Percentiles rank a stretch among this genome's conserved stretches.
Evolutionary conservation across 2,329 filamentous ascomycete species (phyloP).

Genomic region (Boeremia lycopersici): DNA sequence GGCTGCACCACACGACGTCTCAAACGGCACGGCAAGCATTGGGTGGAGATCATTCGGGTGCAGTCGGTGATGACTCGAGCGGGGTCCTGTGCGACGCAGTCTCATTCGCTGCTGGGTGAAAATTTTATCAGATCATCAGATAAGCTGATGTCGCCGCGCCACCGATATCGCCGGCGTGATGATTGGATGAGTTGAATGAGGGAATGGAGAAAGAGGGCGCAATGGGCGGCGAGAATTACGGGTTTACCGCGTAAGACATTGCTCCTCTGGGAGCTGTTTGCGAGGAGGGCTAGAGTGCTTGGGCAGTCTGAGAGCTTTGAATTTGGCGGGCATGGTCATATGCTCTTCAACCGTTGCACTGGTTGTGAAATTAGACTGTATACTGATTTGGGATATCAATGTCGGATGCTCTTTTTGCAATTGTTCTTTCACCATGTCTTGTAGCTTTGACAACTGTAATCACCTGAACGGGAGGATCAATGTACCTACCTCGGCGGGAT

Average conservation of each 20-base stretch:
- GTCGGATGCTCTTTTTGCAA: no score
- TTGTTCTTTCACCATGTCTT: no score
- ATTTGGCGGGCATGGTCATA: no score
- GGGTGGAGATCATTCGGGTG: constrained; percentile 11
- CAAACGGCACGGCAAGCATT: constrained; percentile 1
- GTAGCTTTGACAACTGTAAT: neutral
- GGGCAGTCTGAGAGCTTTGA: neutral
- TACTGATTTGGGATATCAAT: no score
- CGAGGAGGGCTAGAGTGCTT: neutral
- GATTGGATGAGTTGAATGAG: neutral
- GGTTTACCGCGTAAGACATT: neutral
- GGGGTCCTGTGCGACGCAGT: neutral
- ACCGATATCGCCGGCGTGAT: constrained; percentile 4
- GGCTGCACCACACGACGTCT: neutral
- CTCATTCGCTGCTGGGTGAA: neutral
- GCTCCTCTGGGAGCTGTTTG: neutral
- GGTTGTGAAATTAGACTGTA: no score
- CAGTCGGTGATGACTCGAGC: constrained; percentile 5
- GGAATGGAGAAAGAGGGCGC: neutral
- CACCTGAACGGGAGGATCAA: neutral
- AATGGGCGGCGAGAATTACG: neutral
- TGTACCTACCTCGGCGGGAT: neutral
- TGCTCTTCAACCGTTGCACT: no score
- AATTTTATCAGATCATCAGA: constrained; percentile 17
- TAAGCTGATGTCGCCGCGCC: neutral